phyloP scores from a whole-genome alignment of 805 yeast species.

The Pichia pseudocactophila region DNA sequence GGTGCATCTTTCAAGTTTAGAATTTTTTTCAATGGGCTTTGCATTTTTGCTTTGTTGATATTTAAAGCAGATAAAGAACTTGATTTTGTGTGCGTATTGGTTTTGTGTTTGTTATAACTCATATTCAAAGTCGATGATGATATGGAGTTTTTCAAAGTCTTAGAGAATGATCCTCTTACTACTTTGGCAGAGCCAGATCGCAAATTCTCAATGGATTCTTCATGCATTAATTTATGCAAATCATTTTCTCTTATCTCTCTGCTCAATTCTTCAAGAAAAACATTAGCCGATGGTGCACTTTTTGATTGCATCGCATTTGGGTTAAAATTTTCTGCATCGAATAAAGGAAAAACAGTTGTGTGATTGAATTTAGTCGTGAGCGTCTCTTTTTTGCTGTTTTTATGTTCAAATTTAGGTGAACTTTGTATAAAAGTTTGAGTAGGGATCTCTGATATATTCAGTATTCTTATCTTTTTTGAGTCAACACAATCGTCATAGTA shows the following conservation, averaged over 20 bases:
- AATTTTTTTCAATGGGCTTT: slow-evolving; percentile 23
- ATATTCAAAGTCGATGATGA: slow-evolving; percentile 1
- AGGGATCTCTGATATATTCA: slow-evolving; percentile 5
- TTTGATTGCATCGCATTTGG: too few species aligned
- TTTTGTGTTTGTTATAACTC: background rate
- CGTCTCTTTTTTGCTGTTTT: too few species aligned
- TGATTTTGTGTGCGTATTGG: slow-evolving; percentile 1
- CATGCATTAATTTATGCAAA: background rate
- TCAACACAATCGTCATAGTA: background rate
- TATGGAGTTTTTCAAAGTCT: background rate
- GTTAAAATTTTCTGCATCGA: too few species aligned
- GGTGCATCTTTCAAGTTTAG: slow-evolving; percentile 17
- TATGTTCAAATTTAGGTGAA: too few species aligned
- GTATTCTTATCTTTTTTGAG: background rate
- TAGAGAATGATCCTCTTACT: slow-evolving; percentile 1
- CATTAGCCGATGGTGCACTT: background rate
- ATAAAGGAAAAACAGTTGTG: too few species aligned
- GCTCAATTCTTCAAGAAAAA: slow-evolving; percentile 2
- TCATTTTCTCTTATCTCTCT: slow-evolving; percentile 6
- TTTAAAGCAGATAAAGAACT: slow-evolving; percentile 7
- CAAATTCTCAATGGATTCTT: slow-evolving; percentile 4
- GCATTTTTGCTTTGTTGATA: slow-evolving; percentile 11
- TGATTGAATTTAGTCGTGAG: background rate
- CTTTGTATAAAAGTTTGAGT: too few species aligned
- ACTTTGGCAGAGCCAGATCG: background rate